These are phyloP conservation scores for Gillenia trifoliata DNA, from an alignment of 306 rosid genomes.

Conservation along the genomic window DNA sequence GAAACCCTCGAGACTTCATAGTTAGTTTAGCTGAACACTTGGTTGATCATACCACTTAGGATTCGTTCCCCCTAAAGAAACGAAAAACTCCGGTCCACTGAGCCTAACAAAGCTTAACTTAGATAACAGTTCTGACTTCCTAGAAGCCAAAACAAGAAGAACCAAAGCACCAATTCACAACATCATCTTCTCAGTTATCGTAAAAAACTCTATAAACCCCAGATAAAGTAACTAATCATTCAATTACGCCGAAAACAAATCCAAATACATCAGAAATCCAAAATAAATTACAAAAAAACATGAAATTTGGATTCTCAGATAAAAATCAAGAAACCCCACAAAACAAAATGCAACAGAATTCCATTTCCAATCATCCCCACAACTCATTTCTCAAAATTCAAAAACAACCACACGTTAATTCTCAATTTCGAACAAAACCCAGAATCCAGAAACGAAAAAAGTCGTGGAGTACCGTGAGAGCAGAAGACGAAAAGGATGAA, in stretches of 20 bases:
- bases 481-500: slow-evolving; percentile 14
- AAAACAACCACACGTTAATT: slow-evolving; percentile 21
- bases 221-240: slow-evolving; percentile 11
- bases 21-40: not conserved
- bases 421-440: slow-evolving; percentile 7
- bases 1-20: not conserved
- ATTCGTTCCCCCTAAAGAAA: not conserved
- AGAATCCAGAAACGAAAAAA: slow-evolving; percentile 4
- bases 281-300: slow-evolving; percentile 10
- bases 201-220: slow-evolving; percentile 15
- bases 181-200: slow-evolving; percentile 15
- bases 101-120: slow-evolving; percentile 8
- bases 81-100: not conserved
- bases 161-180: slow-evolving; percentile 8
- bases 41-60: not conserved
- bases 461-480: slow-evolving; percentile 32
- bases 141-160: slow-evolving; percentile 21
- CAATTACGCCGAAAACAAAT: slow-evolving; percentile 21
- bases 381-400: slow-evolving; percentile 16
- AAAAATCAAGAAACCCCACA: slow-evolving; percentile 7
- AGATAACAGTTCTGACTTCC: not conserved
- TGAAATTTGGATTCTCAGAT: not conserved
- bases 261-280: slow-evolving; percentile 12
- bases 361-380: slow-evolving; percentile 12
- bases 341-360: slow-evolving; percentile 2